phyloP scores from a whole-genome alignment of 2,329 filamentous ascomycete species.

The Fusarium nurragi region DNA sequence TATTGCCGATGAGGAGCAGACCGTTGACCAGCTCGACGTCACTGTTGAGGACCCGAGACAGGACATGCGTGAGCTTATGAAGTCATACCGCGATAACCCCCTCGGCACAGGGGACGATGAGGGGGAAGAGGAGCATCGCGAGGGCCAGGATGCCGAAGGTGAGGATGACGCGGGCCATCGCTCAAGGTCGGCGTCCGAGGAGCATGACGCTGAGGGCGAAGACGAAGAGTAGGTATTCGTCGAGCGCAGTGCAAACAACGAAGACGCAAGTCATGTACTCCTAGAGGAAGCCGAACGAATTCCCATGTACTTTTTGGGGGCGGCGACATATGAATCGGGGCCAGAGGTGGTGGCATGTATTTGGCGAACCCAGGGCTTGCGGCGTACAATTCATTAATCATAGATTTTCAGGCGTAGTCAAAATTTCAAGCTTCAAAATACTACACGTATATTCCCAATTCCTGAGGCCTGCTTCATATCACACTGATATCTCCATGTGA shows the following conservation, averaged over 20 bases:
- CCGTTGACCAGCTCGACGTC: conserved; percentile 66
- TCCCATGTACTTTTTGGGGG: conserved; percentile 7
- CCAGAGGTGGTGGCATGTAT: conserved; percentile 18
- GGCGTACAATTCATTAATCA: conserved; percentile 39
- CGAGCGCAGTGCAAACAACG: conserved; percentile 53
- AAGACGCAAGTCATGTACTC: conserved; percentile 50
- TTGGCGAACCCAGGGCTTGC: conserved; percentile 24
- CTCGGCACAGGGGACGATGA: conserved; percentile 58
- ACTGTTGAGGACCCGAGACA: conserved; percentile 65
- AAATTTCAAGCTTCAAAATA: conserved; percentile 7
- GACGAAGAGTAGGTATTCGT: conserved; percentile 50
- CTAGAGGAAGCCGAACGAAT: not conserved
- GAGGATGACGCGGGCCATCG: conserved; percentile 38
- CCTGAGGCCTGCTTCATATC: not conserved
- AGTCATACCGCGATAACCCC: conserved; percentile 62
- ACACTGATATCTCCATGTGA: not conserved
- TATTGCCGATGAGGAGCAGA: conserved; percentile 60
- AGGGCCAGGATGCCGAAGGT: conserved; percentile 43
- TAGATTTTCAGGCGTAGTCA: conserved; percentile 33
- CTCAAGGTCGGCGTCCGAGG: conserved; percentile 46
- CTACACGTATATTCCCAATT: not conserved
- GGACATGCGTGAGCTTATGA: conserved; percentile 61
- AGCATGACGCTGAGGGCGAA: conserved; percentile 58
- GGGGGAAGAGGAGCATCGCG: conserved; percentile 48
- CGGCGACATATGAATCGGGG: conserved; percentile 4